phyloP scores from a whole-genome alignment of 306 rosid species.

The Corylus heterophylla region DNA sequence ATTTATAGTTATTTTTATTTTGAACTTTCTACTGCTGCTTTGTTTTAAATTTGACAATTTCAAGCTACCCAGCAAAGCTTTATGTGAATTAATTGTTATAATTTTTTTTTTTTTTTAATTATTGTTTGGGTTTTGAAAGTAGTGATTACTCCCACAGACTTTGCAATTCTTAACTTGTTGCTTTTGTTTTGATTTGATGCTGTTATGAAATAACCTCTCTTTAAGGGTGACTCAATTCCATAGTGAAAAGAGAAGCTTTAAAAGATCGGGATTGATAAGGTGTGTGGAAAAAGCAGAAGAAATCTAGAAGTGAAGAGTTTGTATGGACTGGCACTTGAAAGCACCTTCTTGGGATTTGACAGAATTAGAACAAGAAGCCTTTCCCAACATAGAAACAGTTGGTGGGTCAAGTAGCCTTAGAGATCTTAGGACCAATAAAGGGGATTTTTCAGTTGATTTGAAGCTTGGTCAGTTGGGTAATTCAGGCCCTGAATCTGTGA shows the following conservation, averaged over 20 bases:
- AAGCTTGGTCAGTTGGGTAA: slow-evolving; percentile 78
- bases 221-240: slow-evolving; percentile 31
- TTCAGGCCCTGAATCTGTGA: slow-evolving; percentile 40
- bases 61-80: neutral
- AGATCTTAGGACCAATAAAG: slow-evolving; percentile 37
- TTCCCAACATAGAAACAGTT: slow-evolving; percentile 51
- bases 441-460: slow-evolving; percentile 87
- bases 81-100: neutral
- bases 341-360: slow-evolving; percentile 76
- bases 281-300: neutral
- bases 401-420: slow-evolving; percentile 61
- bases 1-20: neutral
- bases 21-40: neutral
- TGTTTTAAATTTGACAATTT: slow-evolving; percentile 6
- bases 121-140: slow-evolving; percentile 7
- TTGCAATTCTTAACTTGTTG: neutral
- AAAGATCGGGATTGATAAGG: slow-evolving; percentile 14
- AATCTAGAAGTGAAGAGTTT: slow-evolving; percentile 27
- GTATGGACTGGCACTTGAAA: slow-evolving; percentile 93
- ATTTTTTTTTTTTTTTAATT: neutral
- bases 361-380: slow-evolving; percentile 57
- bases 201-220: slow-evolving; percentile 15
- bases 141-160: neutral
- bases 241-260: slow-evolving; percentile 24
- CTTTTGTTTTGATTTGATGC: slow-evolving; percentile 21